phyloP scores from a whole-genome alignment of 2,329 filamentous ascomycete species.

The Alternaria sp. region DNA sequence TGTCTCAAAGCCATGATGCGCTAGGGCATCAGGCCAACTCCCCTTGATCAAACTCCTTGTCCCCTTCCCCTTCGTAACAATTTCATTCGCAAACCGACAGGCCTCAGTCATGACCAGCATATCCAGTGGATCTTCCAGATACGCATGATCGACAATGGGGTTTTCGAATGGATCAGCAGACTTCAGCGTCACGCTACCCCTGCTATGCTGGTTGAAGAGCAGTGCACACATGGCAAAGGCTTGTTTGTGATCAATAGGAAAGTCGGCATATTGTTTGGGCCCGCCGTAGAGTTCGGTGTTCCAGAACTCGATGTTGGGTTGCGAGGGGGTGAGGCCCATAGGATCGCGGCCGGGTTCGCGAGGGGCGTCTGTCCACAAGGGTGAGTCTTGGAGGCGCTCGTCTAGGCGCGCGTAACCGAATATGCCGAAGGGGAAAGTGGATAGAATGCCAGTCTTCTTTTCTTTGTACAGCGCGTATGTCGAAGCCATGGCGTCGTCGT shows the following conservation, averaged over 20 bases:
- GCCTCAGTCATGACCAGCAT: constrained; percentile 66
- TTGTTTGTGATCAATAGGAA: constrained; percentile 60
- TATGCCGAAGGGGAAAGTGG: constrained; percentile 67
- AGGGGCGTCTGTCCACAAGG: constrained; percentile 61
- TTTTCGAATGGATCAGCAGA: constrained; percentile 57
- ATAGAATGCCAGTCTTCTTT: constrained; percentile 64
- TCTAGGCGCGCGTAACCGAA: constrained; percentile 69
- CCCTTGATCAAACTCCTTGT: constrained; percentile 67
- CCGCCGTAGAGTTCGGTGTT: constrained; percentile 68
- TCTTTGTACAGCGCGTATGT: constrained; percentile 64
- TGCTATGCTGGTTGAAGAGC: constrained; percentile 64
- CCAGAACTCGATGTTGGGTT: constrained; percentile 69
- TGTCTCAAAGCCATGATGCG: constrained; percentile 60
- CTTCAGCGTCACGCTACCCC: constrained; percentile 61
- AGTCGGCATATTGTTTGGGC: constrained; percentile 63
- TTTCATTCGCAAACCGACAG: constrained; percentile 65
- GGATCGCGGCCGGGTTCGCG: constrained; percentile 60
- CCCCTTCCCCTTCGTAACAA: constrained; percentile 63
- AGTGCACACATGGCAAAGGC: constrained; percentile 66
- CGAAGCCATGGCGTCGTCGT: constrained; percentile 58
- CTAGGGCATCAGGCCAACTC: constrained; percentile 62
- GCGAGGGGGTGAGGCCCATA: constrained; percentile 64
- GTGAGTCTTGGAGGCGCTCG: constrained; percentile 62
- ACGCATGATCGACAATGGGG: constrained; percentile 66
- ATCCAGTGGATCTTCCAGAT: constrained; percentile 64